Evolutionary conservation across 1,284 basidiomycete species (phyloP), one percentile per base, ranked within the genome.

Genomic region (Fistulinella cinereoalba): DNA sequence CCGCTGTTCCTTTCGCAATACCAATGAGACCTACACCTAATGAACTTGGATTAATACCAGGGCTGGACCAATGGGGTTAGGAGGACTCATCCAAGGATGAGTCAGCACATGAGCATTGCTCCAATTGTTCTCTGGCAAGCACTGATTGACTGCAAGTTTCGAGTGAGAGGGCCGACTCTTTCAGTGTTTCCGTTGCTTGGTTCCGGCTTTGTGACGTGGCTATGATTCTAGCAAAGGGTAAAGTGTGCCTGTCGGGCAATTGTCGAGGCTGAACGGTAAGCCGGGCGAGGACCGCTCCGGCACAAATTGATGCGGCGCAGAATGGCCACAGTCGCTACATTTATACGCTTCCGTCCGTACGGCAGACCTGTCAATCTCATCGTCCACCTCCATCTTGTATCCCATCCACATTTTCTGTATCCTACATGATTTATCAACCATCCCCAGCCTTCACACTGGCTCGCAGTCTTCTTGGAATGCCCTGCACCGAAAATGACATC

Each of bases 251-350:
- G n/a, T n/a, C n/a, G n/a, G n/a, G n/a, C n/a, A n/a, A n/a, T n/a
- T n/a, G n/a, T n/a, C n/a, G n/a, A n/a, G n/a, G n/a, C n/a, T n/a
- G n/a, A n/a, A n/a, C n/a, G n/a, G n/a, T 44, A 19, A 42, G 37
- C 49, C 48, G 46, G 47, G 29, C 38, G 25, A 38, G 24, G 42
- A 41, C 27, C 33, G 44, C 6, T 53, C 54, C 56, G 56, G 47
- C 34, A 40, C 49, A 57, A 52, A 21, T n/a, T n/a, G n/a, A 36
- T 21, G 62, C 62, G 16, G 62, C 65, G 60, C 62, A 54, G 37
- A 49, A 45, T 41, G 42, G 44, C 49, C 53, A 44, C 58, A 44
- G 44, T 43, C 37, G 36, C 47, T 49, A 25, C 50, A 63, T 57
- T 63, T 65, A 61, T 65, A 65, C 51, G 36, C 21, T 25, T 25